Evolutionary conservation across 2,329 filamentous ascomycete species (phyloP).

Genomic region (Chaetoscypha palmicola): DNA sequence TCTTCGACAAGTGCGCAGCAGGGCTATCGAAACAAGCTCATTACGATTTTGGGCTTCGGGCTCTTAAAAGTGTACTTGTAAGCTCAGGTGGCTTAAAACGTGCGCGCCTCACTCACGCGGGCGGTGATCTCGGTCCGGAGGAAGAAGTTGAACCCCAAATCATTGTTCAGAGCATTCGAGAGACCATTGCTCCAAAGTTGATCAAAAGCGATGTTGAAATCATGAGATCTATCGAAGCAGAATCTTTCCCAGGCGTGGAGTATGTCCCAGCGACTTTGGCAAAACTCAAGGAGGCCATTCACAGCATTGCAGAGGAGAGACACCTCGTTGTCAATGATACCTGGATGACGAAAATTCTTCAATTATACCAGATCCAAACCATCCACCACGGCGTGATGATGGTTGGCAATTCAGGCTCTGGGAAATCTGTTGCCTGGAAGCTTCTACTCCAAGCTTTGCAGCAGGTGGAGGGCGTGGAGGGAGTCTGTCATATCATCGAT

Average conservation of each 20-base stretch:
- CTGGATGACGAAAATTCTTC: slow-evolving; percentile 96
- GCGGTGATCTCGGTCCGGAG: slow-evolving; percentile 54
- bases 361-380: slow-evolving; percentile 95
- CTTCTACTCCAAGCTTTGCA: slow-evolving; percentile 86
- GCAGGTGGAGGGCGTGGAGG: slow-evolving; percentile 83
- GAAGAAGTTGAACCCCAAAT: slow-evolving; percentile 89
- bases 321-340: slow-evolving; percentile 85
- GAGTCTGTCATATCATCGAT: slow-evolving; percentile 95
- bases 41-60: slow-evolving; percentile 97
- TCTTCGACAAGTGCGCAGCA: slow-evolving; percentile 85
- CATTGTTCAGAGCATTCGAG: slow-evolving; percentile 94
- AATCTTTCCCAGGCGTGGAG: slow-evolving; percentile 85
- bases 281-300: slow-evolving; percentile 73
- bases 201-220: slow-evolving; percentile 87
- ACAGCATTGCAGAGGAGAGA: slow-evolving; percentile 72
- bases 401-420: slow-evolving; percentile 96
- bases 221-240: slow-evolving; percentile 74
- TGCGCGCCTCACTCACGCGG: slow-evolving; percentile 57
- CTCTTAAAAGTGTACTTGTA: slow-evolving; percentile 94
- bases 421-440: slow-evolving; percentile 94
- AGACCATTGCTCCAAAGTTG: slow-evolving; percentile 96
- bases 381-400: slow-evolving; percentile 99
- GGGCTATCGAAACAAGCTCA: slow-evolving; percentile 92
- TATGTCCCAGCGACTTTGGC: slow-evolving; percentile 87
- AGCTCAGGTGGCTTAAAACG: slow-evolving; percentile 96